Percentiles rank a stretch among this genome's conserved stretches.
phyloP scores from a whole-genome alignment of 352 stramenopile genomes.

The Elongisporangium senticosum region DNA sequence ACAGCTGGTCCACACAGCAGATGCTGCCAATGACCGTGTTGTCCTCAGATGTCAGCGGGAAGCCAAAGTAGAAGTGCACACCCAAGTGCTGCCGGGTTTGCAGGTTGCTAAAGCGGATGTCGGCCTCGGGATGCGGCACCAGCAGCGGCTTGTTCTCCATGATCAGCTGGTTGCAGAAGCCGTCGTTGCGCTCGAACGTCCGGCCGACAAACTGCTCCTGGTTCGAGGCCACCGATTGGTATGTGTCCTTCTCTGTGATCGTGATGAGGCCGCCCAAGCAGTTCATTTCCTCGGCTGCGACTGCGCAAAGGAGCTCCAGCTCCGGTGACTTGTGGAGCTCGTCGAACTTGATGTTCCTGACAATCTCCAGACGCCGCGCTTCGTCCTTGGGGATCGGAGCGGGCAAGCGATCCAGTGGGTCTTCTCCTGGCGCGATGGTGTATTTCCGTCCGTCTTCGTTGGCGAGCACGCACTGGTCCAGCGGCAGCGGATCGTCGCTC shows the following conservation, averaged over 20 bases:
- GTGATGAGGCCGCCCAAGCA: not conserved
- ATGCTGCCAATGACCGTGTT: conserved; percentile 39
- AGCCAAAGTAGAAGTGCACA: conserved; percentile 51
- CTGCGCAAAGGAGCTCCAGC: not conserved
- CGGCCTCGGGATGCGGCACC: conserved; percentile 45
- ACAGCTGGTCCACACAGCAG: conserved; percentile 41
- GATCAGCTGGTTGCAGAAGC: conserved; percentile 50
- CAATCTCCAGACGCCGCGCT: not conserved
- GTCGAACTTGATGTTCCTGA: not conserved
- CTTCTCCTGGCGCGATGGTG: not conserved
- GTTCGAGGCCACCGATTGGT: not conserved
- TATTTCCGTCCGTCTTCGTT: conserved; percentile 29
- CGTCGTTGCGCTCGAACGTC: conserved; percentile 21
- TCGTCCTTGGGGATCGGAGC: not conserved
- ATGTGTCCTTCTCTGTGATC: not conserved
- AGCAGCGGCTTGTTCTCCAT: conserved; percentile 46
- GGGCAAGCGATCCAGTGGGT: not conserved
- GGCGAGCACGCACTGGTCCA: conserved; percentile 19
- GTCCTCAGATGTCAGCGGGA: conserved; percentile 31
- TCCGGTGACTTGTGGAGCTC: not conserved
- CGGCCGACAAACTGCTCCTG: not conserved
- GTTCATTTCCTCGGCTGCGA: not conserved
- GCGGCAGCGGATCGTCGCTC: conserved; percentile 11
- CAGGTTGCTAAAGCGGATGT: conserved; percentile 39
- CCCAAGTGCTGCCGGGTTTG: conserved; percentile 20